Conservation (phyloP, 331 rosid species). For the Acacia pycnantha region DNA sequence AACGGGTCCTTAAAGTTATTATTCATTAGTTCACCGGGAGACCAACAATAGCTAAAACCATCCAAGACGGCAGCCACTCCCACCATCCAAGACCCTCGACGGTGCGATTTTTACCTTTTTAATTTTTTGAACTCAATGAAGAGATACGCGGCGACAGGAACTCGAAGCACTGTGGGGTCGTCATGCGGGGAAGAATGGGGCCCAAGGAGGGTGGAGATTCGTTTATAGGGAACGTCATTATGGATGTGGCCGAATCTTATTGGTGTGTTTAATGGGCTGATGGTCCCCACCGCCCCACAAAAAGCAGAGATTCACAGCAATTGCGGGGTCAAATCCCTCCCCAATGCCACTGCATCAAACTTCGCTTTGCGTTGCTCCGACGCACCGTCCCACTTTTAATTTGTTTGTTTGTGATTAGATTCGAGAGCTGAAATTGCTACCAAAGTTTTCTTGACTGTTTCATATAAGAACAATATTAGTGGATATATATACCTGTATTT, state of each 20-base stretch:
- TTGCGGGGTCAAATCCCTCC: slow-evolving; percentile 1
- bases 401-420: neutral
- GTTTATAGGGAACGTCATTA: neutral
- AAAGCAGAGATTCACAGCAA: neutral
- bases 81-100: no score
- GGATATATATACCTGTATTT: neutral
- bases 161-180: neutral
- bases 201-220: slow-evolving; percentile 29
- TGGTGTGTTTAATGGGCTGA: neutral
- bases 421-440: no score
- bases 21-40: no score
- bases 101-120: no score
- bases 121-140: neutral
- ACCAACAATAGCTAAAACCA: no score
- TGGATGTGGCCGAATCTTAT: neutral
- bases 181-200: neutral
- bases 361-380: slow-evolving; percentile 29
- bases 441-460: no score
- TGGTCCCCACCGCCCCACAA: neutral
- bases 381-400: slow-evolving; percentile 28
- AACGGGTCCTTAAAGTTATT: no score
- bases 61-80: no score
- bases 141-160: neutral
- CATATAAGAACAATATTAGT: no score
- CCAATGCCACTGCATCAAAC: neutral